Conservation (phyloP, 75 land plant species). For the Picea glauca region DNA sequence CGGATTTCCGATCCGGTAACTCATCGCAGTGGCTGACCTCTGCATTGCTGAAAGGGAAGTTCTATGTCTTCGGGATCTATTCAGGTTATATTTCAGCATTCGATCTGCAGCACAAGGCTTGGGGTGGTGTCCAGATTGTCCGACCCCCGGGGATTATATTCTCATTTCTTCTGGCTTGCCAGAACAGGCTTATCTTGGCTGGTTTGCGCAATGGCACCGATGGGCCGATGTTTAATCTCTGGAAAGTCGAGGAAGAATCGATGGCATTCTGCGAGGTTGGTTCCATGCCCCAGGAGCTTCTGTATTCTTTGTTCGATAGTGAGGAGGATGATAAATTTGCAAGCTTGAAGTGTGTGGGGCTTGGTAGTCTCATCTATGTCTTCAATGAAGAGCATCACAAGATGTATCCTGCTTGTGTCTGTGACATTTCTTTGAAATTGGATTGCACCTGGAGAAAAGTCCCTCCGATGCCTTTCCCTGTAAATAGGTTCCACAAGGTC, state of each 20-base stretch:
- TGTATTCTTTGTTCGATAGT: slow-evolving; percentile 32
- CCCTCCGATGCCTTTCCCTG: slow-evolving; percentile 38
- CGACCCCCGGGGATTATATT: slow-evolving; percentile 44
- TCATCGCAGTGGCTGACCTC: slow-evolving; percentile 58
- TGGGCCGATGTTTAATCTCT: slow-evolving; percentile 34
- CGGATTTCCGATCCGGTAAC: slow-evolving; percentile 41
- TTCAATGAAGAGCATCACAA: slow-evolving; percentile 50
- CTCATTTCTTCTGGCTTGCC: slow-evolving; percentile 40
- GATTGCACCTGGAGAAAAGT: slow-evolving; percentile 41
- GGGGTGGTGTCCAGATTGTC: slow-evolving; percentile 44
- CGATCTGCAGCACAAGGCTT: slow-evolving; percentile 29
- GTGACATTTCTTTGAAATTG: slow-evolving; percentile 22
- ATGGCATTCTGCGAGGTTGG: slow-evolving; percentile 34
- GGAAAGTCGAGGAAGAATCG: slow-evolving; percentile 39
- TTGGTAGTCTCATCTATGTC: slow-evolving; percentile 47
- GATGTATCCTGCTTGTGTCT: slow-evolving; percentile 54
- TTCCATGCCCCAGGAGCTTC: slow-evolving; percentile 43
- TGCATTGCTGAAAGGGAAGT: slow-evolving; percentile 28
- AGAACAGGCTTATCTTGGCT: slow-evolving; percentile 39
- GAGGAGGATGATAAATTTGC: slow-evolving; percentile 52
- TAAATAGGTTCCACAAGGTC: slow-evolving; percentile 50
- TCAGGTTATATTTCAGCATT: slow-evolving; percentile 41
- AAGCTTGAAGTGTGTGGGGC: slow-evolving; percentile 55
- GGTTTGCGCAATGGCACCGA: slow-evolving; percentile 30
- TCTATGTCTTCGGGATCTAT: slow-evolving; percentile 51